A percentile compares a stretch with the other conserved stretches of the same genome.
Evolutionary conservation across 2,329 filamentous ascomycete genomes (phyloP).

Genomic region (Pseudocercospora crystallina): DNA sequence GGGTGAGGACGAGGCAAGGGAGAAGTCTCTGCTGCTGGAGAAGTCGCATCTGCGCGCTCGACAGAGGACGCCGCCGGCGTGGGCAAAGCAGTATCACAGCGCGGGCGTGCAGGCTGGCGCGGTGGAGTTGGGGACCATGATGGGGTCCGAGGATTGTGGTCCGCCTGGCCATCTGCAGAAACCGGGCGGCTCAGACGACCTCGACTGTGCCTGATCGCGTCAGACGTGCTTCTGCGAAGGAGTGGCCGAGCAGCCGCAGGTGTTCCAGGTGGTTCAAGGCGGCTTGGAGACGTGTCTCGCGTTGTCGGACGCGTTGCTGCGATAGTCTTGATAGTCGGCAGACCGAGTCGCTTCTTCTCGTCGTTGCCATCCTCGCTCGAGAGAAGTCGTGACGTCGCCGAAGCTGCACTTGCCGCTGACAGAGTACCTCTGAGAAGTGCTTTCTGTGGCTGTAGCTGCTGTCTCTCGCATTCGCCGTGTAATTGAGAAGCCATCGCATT

Average conservation of each 20-base stretch:
- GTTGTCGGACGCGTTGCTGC: neutral
- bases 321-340: neutral
- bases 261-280: neutral
- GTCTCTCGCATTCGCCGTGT: no score
- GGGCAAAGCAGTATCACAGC: no score
- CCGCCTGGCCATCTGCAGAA: no score
- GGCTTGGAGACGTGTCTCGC: neutral
- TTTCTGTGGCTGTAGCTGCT: no score
- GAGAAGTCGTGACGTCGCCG: neutral
- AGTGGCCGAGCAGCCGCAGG: slow-evolving; percentile 8
- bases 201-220: neutral
- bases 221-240: slow-evolving; percentile 6
- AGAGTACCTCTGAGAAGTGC: no score
- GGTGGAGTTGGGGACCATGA: neutral
- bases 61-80: no score
- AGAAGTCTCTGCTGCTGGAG: no score
- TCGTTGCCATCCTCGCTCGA: neutral
- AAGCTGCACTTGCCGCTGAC: no score
- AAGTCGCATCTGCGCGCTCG: no score
- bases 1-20: no score
- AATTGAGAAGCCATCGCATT: no score
- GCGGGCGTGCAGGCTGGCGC: neutral
- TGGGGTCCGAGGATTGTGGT: neutral
- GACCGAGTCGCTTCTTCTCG: neutral
- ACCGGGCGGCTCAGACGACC: no score